A percentile compares a stretch with the other conserved stretches of the same genome.
phyloP scores from a whole-genome alignment of 192 early-diverging fungal species.

The Mortierella claussenii region DNA sequence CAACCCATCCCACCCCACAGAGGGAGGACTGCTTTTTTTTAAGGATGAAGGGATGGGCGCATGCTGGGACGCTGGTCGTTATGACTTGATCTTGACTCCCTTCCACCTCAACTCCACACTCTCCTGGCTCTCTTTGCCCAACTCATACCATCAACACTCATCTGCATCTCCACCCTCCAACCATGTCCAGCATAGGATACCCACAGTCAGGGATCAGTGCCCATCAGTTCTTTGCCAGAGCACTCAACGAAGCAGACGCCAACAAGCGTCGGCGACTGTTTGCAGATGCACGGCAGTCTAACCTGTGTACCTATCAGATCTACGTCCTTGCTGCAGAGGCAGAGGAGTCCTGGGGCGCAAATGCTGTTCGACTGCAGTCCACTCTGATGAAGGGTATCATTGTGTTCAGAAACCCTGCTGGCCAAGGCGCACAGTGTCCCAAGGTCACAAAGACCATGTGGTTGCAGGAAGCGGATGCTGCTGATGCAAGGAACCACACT shows the following conservation, averaged over 20 bases:
- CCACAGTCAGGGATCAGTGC: conserved; percentile 2
- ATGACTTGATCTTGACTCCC: no score
- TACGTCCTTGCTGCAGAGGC: conserved; percentile 30
- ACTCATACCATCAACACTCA: no score
- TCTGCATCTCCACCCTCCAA: no score
- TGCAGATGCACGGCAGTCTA: conserved; percentile 40
- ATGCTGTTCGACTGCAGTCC: neutral
- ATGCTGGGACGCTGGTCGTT: no score
- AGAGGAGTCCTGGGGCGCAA: conserved; percentile 14
- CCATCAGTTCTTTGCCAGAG: conserved; percentile 5
- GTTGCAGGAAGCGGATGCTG: conserved; percentile 1
- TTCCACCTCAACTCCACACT: no score
- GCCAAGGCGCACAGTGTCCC: conserved; percentile 11
- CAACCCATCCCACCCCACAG: no score
- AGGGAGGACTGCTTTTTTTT: no score
- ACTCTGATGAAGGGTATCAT: conserved; percentile 9
- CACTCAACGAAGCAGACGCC: conserved; percentile 2
- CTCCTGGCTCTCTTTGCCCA: no score
- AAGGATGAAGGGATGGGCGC: no score
- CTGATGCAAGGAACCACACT: neutral
- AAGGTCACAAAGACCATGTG: conserved; percentile 4
- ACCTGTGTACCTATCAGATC: conserved; percentile 18
- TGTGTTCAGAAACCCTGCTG: conserved; percentile 24
- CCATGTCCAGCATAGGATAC: conserved; percentile 7
- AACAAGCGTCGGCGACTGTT: conserved; percentile 29